Evolutionary conservation across 139 green algal genomes (phyloP), one percentile per base, ranked within the genome.

Genomic region (Parachlorella kessleri): DNA sequence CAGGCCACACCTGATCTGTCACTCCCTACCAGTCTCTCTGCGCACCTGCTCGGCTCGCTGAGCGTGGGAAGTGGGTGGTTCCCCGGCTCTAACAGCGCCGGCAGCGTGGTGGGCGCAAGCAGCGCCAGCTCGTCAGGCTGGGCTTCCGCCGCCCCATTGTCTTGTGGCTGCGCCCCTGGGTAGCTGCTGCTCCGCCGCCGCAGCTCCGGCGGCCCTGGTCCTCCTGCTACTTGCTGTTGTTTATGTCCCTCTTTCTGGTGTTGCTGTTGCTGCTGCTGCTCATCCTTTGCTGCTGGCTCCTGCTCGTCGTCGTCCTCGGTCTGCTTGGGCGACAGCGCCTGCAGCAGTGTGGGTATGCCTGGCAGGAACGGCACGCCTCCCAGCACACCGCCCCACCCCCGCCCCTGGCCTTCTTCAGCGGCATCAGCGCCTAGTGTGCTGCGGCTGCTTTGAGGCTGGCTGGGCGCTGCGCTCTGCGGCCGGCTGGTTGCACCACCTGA

Each of bases 331-430:
- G 2, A 48, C 1, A 81, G 48, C 4, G 71, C 26, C 42, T 81
- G 64, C 26, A 81, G 36, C 18, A 59, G 21, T 28, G 48, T 59
- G 21, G 48, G 48, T 59, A 81, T 55, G 1, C n/a, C n/a, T 1
- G 76, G 76, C 2, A 81, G 66, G 76, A 75, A 81, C 14, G 76
- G 76, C 35, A 81, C 48, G 4, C 66, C 76, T 1, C 76, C 66
- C 10, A 75, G 48, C 10, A 81, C 40, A 10, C 33, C 38, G 24
- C 65, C 48, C 3, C 36, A 36, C 24, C 76, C 53, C 1, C 33
- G 66, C 40, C 32, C 53, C 64, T 10, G 28, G 26, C 53, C 53
- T 21, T 63, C 53, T 28, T 63, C 53, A 14, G 18, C 53, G 53
- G 18, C 53, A 14, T 63, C 53, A 14, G 18, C 53, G 23, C 18